phyloP scores from a whole-genome alignment of 768 basidiomycete species.

The Pisolithus marmoratus region DNA sequence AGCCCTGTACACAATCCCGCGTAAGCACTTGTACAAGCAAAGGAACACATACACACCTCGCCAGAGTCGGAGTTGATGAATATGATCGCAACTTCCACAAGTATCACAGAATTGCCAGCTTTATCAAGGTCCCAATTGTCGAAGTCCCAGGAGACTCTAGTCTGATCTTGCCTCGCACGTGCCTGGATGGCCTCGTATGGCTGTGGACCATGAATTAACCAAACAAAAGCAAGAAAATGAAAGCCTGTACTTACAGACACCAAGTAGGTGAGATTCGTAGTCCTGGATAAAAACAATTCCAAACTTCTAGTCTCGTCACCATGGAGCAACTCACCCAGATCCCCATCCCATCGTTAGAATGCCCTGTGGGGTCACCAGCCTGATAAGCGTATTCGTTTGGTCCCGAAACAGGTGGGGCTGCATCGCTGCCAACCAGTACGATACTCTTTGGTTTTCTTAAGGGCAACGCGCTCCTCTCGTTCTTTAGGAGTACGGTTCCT shows the following conservation, averaged over 20 bases:
- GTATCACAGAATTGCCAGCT: slow-evolving; percentile 43
- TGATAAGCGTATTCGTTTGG: slow-evolving; percentile 67
- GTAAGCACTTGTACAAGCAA: neutral
- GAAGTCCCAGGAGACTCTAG: slow-evolving; percentile 61
- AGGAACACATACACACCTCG: slow-evolving; percentile 37
- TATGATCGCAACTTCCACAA: slow-evolving; percentile 65
- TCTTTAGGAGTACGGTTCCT: slow-evolving; percentile 67
- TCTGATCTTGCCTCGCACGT: slow-evolving; percentile 62
- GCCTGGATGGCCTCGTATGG: slow-evolving; percentile 79
- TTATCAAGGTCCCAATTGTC: slow-evolving; percentile 58
- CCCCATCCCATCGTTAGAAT: slow-evolving; percentile 93
- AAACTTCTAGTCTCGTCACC: slow-evolving; percentile 27
- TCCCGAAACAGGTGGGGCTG: slow-evolving; percentile 57
- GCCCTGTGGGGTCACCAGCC: slow-evolving; percentile 54
- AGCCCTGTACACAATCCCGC: slow-evolving; percentile 28
- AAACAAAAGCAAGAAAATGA: neutral
- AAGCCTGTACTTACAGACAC: slow-evolving; percentile 47
- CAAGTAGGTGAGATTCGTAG: slow-evolving; percentile 73
- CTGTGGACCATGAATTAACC: slow-evolving; percentile 21
- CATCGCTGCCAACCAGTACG: slow-evolving; percentile 58
- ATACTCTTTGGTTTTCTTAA: slow-evolving; percentile 54
- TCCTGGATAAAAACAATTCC: slow-evolving; percentile 29
- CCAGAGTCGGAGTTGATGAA: slow-evolving; percentile 83
- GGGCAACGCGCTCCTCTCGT: slow-evolving; percentile 51
- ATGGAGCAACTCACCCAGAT: slow-evolving; percentile 44